phyloP scores from a whole-genome alignment of 345 rosid genomes.

The Citrus hindsii region DNA sequence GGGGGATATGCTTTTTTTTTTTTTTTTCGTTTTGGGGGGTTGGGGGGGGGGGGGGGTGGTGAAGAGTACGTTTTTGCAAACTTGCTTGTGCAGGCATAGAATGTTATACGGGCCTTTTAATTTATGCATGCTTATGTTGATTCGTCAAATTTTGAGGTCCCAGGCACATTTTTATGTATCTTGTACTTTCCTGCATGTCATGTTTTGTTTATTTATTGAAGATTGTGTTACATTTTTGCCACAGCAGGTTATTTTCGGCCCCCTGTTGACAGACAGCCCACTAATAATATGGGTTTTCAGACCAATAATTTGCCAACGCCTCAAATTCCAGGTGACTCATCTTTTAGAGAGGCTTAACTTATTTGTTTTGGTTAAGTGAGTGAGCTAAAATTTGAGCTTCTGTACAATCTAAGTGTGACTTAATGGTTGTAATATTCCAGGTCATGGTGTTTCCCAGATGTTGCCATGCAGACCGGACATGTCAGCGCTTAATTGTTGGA shows the following conservation, averaged over 20 bases:
- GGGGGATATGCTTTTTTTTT: neutral
- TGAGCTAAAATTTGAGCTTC: neutral
- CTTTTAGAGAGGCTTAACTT: neutral
- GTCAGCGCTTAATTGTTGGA: conserved; percentile 59
- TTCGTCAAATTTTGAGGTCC: neutral
- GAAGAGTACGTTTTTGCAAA: neutral
- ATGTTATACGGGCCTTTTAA: neutral
- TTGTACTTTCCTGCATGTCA: neutral
- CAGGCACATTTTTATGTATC: neutral
- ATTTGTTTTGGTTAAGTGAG: conserved; percentile 3
- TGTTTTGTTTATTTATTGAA: neutral
- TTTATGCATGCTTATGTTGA: neutral
- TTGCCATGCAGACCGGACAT: conserved; percentile 66
- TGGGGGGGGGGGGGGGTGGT: too few relatives aligned
- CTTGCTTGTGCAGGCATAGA: neutral
- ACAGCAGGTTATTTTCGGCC: conserved; percentile 69
- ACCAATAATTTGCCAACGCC: conserved; percentile 47
- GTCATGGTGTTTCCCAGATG: conserved; percentile 59
- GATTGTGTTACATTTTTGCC: conserved; percentile 7
- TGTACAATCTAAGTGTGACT: neutral
- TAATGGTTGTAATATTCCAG: conserved; percentile 35
- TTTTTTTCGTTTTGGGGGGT: too few relatives aligned
- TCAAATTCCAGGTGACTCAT: conserved; percentile 47
- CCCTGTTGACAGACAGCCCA: conserved; percentile 57
- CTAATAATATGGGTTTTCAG: conserved; percentile 58